Evolutionary conservation across 1,139 yeast genomes (phyloP).

Genomic region (Suhomyces chickasaworum): DNA sequence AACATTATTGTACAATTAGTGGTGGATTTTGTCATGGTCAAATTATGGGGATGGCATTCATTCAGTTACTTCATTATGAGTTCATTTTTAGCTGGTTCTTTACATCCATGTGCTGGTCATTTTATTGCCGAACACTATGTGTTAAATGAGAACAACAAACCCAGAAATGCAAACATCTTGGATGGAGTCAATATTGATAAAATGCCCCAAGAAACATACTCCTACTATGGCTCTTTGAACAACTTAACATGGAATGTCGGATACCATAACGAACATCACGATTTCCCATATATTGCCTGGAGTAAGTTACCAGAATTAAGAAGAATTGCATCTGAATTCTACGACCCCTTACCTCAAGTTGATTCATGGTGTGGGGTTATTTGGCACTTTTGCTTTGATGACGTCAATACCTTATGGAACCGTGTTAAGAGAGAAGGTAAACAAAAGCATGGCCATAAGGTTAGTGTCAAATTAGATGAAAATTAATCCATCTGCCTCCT

Average conservation of each 20-base stretch:
- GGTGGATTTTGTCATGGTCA: slow-evolving; percentile 60
- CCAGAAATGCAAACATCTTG: slow-evolving; percentile 19
- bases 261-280: slow-evolving; percentile 92
- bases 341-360: slow-evolving; percentile 77
- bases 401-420: slow-evolving; percentile 72
- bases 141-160: slow-evolving; percentile 58
- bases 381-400: slow-evolving; percentile 68
- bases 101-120: slow-evolving; percentile 95
- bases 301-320: slow-evolving; percentile 69
- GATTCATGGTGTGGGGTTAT: slow-evolving; percentile 79
- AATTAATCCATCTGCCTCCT: no score
- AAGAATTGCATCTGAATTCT: slow-evolving; percentile 74
- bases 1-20: slow-evolving; percentile 63
- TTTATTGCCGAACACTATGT: slow-evolving; percentile 93
- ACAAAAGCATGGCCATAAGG: slow-evolving; percentile 39
- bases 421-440: slow-evolving; percentile 69
- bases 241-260: slow-evolving; percentile 89
- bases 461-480: slow-evolving; percentile 21
- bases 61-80: slow-evolving; percentile 69
- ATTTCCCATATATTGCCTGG: slow-evolving; percentile 94
- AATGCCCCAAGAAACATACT: slow-evolving; percentile 76
- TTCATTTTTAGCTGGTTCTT: slow-evolving; percentile 85
- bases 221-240: slow-evolving; percentile 83
- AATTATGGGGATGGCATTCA: slow-evolving; percentile 63
- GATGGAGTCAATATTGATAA: slow-evolving; percentile 29